A percentile compares a stretch with the other conserved stretches of the same genome.
phyloP scores from a whole-genome alignment of 345 rosid species.

The Gossypium anomalum region DNA sequence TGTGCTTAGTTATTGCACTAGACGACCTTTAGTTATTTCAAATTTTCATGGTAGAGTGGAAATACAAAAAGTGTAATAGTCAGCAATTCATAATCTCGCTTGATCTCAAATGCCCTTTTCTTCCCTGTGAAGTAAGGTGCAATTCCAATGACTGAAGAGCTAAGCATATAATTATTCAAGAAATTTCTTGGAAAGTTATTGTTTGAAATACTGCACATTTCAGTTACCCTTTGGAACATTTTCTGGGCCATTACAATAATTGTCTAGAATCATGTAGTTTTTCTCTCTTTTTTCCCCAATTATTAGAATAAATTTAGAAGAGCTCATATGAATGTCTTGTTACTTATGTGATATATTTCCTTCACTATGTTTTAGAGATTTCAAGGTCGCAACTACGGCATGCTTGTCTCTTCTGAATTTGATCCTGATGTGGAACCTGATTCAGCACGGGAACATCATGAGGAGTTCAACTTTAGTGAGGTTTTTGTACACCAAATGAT shows the following conservation, averaged over 20 bases:
- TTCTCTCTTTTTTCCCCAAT: background rate
- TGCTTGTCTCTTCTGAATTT: constrained; percentile 74
- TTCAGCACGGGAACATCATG: constrained; percentile 67
- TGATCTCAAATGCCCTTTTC: background rate
- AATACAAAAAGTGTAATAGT: background rate
- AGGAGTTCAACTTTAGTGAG: constrained; percentile 94
- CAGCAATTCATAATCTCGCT: background rate
- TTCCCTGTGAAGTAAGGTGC: background rate
- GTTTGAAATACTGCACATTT: background rate
- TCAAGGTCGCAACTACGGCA: constrained; percentile 89
- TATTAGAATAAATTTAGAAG: background rate
- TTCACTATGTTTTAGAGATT: constrained; percentile 51
- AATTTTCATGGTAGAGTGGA: background rate
- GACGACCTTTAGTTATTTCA: background rate
- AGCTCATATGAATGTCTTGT: constrained; percentile 8
- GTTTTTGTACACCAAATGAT: constrained; percentile 99
- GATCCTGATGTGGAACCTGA: constrained; percentile 76
- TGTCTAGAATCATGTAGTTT: background rate
- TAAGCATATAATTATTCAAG: background rate
- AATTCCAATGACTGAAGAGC: background rate
- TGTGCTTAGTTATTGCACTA: constrained; percentile 1
- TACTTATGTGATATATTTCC: background rate
- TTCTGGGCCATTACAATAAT: background rate
- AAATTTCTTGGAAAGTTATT: background rate
- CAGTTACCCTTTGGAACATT: background rate